These are phyloP conservation scores for Amaranthus tricolor DNA, from an alignment of 179 eudicot species.

Conservation along the genomic window DNA sequence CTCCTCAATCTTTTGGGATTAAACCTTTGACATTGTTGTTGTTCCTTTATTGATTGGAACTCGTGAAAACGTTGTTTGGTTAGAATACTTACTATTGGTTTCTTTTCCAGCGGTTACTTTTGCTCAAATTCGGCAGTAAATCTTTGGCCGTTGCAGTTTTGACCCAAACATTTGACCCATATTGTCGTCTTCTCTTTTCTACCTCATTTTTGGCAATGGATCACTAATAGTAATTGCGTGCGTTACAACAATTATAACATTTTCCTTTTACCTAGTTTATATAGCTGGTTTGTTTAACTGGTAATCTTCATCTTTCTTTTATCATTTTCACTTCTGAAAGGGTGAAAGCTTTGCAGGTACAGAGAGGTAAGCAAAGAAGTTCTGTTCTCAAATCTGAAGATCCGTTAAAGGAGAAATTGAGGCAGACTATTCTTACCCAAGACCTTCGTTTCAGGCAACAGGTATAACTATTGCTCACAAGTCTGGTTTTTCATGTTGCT, in stretches of 20 bases:
- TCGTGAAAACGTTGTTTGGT: not conserved
- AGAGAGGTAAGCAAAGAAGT: conserved; percentile 15
- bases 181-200: conserved; percentile 1
- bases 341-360: conserved; percentile 19
- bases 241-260: conserved; percentile 17
- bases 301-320: conserved; percentile 2
- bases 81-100: not conserved
- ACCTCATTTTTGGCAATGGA: conserved; percentile 7
- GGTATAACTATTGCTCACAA: conserved; percentile 32
- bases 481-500: not conserved
- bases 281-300: conserved; percentile 5
- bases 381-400: conserved; percentile 13
- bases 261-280: conserved; percentile 10
- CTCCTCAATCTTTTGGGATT: not conserved
- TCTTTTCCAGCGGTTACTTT: conserved; percentile 7
- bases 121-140: conserved; percentile 10
- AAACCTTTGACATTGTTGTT: too few relatives aligned
- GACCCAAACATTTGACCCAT: not conserved
- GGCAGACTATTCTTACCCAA: conserved; percentile 34
- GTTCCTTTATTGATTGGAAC: not conserved
- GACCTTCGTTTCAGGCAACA: conserved; percentile 40
- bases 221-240: conserved; percentile 6
- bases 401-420: conserved; percentile 22
- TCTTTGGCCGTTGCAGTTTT: conserved; percentile 15
- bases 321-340: conserved; percentile 13